phyloP scores from a whole-genome alignment of 441 rosid genomes.

The Euphorbia schlechtendalii region DNA sequence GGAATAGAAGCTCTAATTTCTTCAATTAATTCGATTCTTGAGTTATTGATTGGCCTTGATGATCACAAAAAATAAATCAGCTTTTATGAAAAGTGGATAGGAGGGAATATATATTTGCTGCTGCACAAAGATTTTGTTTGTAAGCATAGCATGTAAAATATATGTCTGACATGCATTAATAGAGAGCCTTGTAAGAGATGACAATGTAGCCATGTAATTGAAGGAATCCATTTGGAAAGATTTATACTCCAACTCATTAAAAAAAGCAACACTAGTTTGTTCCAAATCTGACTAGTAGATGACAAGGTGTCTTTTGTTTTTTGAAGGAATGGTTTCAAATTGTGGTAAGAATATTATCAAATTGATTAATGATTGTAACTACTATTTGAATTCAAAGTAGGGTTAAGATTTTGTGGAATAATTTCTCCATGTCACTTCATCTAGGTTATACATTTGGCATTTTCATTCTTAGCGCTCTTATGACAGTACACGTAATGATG shows the following conservation, averaged over 20 bases:
- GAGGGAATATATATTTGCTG: constrained; percentile 58
- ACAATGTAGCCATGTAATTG: constrained; percentile 28
- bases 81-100: constrained; percentile 38
- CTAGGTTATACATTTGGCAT: constrained; percentile 5
- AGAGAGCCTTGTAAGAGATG: constrained; percentile 33
- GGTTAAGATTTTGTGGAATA: constrained; percentile 15
- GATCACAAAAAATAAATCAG: constrained; percentile 25
- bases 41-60: constrained; percentile 22
- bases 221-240: constrained; percentile 40
- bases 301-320: constrained; percentile 28
- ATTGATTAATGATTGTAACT: constrained; percentile 14
- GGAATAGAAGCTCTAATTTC: constrained; percentile 17
- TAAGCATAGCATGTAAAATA: constrained; percentile 24
- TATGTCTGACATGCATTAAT: constrained; percentile 16
- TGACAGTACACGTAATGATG: constrained; percentile 5
- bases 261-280: constrained; percentile 28
- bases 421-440: constrained; percentile 15
- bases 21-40: constrained; percentile 35
- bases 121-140: constrained; percentile 31
- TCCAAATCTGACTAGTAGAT: constrained; percentile 25
- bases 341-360: constrained; percentile 10
- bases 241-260: constrained; percentile 17
- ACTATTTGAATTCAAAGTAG: constrained; percentile 5
- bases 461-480: constrained; percentile 7
- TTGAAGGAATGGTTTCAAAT: constrained; percentile 12